Evolutionary conservation across 495 filamentous ascomycete genomes (phyloP), one percentile per base, ranked within the genome.

Genomic region (Coniosporium apollinis): DNA sequence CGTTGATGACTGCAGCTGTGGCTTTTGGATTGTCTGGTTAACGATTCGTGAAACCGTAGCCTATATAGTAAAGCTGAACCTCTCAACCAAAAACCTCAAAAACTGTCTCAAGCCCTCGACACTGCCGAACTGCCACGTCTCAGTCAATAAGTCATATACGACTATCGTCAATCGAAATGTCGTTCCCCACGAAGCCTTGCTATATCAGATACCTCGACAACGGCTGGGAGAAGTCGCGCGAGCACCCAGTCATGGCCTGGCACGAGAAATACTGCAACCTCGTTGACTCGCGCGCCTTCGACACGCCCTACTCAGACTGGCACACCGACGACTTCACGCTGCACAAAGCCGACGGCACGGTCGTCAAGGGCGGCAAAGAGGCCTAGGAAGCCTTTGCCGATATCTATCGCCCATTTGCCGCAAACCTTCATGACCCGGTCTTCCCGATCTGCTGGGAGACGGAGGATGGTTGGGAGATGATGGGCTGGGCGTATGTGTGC

Each of bases 391-490:
- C 37, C 4, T 6, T 44, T 5, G 10, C 19, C 11, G 41, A 40
- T 15, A 19, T 33, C 11, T 44, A 40, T 19, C 36, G 29, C 2
- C 41, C 41, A 10, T 44, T 44, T 36, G 26, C 17, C 10, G 30
- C 28, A 9, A 30, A 39, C 26, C 20, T 35, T 4, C 41, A 44
- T 24, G 37, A 39, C 14, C 36, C 41, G 2, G 22, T 2, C 7
- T 35, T 37, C 22, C 16, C 39, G 5, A 19, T 36, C 18, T 17
- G 8, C 11, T 44, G 37, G 30, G 36, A 44, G 20, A 39, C 30
- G 8, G 31, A 39, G 17, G 19, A 34, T 6, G 41, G 41, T 3
- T 44, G 41, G 41, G 19, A 21, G 13, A 44, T 44, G 41, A 9
- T 32, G 10, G 41, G 36, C 10, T 25, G 33, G 2, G 41, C 41